A percentile compares a stretch with the other conserved stretches of the same genome.
These are phyloP conservation scores for Nyssa sinensis DNA, from an alignment of 148 eudicot species.

Conservation along the genomic window DNA sequence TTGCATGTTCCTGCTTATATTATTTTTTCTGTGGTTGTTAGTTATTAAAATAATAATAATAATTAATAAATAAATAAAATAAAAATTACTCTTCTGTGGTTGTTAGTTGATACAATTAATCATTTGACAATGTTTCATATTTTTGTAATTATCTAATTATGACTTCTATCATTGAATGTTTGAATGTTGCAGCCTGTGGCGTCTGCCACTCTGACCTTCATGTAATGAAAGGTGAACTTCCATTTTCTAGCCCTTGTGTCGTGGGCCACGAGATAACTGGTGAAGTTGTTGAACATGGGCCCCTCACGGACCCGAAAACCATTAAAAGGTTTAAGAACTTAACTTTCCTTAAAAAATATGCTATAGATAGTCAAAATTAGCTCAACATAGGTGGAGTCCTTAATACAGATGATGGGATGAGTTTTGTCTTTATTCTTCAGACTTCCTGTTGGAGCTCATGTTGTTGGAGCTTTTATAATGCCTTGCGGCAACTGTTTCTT, in stretches of 20 bases:
- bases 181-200: constrained; percentile 84
- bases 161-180: too few relatives aligned
- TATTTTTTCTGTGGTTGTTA: too few relatives aligned
- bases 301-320: constrained; percentile 64
- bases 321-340: constrained; percentile 53
- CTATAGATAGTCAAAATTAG: background rate
- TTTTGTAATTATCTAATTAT: too few relatives aligned
- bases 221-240: constrained; percentile 95
- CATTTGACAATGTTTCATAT: too few relatives aligned
- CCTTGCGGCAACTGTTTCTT: constrained; percentile 95
- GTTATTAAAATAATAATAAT: too few relatives aligned
- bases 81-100: too few relatives aligned
- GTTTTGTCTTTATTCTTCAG: constrained; percentile 42
- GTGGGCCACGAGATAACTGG: constrained; percentile 98
- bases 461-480: constrained; percentile 98
- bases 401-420: constrained; percentile 16
- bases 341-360: background rate
- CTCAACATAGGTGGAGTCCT: constrained; percentile 2
- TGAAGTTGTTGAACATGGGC: constrained; percentile 96
- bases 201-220: constrained; percentile 99
- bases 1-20: too few relatives aligned
- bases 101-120: too few relatives aligned
- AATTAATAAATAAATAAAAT: too few relatives aligned
- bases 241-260: constrained; percentile 91
- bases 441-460: constrained; percentile 84